Evolutionary conservation across 306 rosid species (phyloP), one percentile per base, ranked within the genome.

Genomic region (Cicer bijugum): DNA sequence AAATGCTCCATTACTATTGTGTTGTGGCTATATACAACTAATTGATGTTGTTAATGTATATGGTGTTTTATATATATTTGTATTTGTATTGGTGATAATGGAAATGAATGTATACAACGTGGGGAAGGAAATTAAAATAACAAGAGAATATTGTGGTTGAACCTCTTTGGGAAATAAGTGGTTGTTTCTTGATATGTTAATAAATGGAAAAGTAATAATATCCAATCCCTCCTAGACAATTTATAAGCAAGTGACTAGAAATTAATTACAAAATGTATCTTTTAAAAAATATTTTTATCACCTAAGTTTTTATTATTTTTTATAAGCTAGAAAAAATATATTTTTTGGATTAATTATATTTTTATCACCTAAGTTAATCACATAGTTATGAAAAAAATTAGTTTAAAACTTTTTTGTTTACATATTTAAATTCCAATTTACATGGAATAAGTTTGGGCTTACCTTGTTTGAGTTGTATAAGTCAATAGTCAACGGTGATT

Each of bases 1-100:
- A 93, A 93, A 15, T 75, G 51, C 85, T 93, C 98, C 98, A 92
- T 92, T n/a, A 7, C n/a, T 8, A 12, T 12, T 55, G 28, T 8
- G 61, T 9, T 38, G 46, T 33, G 1, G 71, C 17, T 50, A n/a
- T 51, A 51, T 46, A 46, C 52, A 46, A 46, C 52, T 12, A 12
- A 28, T 7, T 5, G 65, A 9, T 35, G 44, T 37, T n/a, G 23
- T 23, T 19, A 56, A 61, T 61, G 35, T 33, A 59, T 59, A 2
- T 33, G 40, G 9, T 37, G 12, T 38, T 16, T 6, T 14, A 47
- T 55, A 40, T 1, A 12, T 64, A 33, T 20, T 6, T 11, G 12
- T 67, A 67, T 44, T 67, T 42, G 6, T 64, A 64, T 37, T 40
- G 52, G 38, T 64, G 48, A 64, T 58, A 28, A 17, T 62, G 20